A percentile compares a stretch with the other conserved stretches of the same genome.
These are phyloP conservation scores for Fusarium irregulare DNA, from an alignment of 2,329 filamentous ascomycete genomes.

Conservation along the genomic window DNA sequence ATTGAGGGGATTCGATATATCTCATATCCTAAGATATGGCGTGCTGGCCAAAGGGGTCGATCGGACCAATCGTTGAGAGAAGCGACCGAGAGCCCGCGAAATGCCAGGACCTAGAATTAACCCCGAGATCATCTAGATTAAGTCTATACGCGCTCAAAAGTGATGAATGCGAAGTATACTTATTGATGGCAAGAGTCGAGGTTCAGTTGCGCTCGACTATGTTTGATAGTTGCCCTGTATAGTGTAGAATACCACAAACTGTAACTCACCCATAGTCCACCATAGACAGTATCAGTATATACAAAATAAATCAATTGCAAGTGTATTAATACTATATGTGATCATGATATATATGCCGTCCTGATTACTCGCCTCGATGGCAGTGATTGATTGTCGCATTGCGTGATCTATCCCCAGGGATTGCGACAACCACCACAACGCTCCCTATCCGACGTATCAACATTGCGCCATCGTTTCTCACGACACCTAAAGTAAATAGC, in stretches of 20 bases:
- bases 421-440: conserved; percentile 38
- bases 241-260: not conserved
- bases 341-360: not conserved
- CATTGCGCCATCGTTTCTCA: conserved; percentile 39
- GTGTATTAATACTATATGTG: fast-evolving
- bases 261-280: not conserved
- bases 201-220: not conserved
- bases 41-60: conserved; percentile 25
- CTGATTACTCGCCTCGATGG: not conserved
- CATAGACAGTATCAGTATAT: fast-evolving
- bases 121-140: not conserved
- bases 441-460: conserved; percentile 7
- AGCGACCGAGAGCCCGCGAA: conserved; percentile 39
- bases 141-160: not conserved
- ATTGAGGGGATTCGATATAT: conserved; percentile 24
- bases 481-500: not conserved
- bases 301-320: fast-evolving
- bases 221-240: not conserved
- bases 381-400: conserved; percentile 16
- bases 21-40: conserved; percentile 33
- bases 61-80: conserved; percentile 37
- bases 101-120: not conserved
- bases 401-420: conserved; percentile 43
- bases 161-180: not conserved
- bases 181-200: not conserved